A percentile compares a stretch with the other conserved stretches of the same genome.
phyloP scores from a whole-genome alignment of 2,329 filamentous ascomycete genomes.

The Aspergillus piperis region DNA sequence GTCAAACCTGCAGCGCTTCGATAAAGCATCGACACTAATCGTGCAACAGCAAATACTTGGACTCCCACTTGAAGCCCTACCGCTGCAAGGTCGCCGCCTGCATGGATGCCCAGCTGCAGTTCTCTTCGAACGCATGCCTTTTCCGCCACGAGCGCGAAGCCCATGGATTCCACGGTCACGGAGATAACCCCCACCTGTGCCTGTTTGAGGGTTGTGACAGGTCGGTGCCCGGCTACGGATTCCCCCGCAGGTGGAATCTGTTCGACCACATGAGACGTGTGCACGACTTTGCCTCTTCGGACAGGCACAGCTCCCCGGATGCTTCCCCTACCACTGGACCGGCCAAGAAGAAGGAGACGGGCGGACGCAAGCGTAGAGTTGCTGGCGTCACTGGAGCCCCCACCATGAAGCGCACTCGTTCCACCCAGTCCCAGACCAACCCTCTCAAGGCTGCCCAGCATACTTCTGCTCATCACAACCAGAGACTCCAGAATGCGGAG shows the following conservation, averaged over 20 bases:
- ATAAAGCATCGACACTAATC: constrained; percentile 21
- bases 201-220: constrained; percentile 85
- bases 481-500: constrained; percentile 46
- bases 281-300: constrained; percentile 61
- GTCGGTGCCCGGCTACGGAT: constrained; percentile 78
- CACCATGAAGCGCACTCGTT: constrained; percentile 47
- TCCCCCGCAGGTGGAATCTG: constrained; percentile 93
- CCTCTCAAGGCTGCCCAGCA: constrained; percentile 37
- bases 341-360: constrained; percentile 44
- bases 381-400: constrained; percentile 39
- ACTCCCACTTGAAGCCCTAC: constrained; percentile 96
- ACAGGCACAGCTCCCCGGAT: constrained; percentile 46
- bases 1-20: constrained; percentile 38
- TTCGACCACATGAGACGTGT: constrained; percentile 97
- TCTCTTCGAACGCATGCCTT: constrained; percentile 92
- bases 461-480: constrained; percentile 36
- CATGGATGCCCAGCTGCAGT: constrained; percentile 82
- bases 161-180: constrained; percentile 92
- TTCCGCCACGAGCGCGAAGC: constrained; percentile 94
- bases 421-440: constrained; percentile 40
- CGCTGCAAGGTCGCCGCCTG: constrained; percentile 85
- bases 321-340: constrained; percentile 34
- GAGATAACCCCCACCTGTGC: constrained; percentile 89
- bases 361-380: constrained; percentile 43
- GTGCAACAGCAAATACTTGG: constrained; percentile 80